Evolutionary conservation across 352 stramenopile genomes (phyloP), one percentile per base, ranked within the genome.

Genomic region (Paralagenidium karlingii): DNA sequence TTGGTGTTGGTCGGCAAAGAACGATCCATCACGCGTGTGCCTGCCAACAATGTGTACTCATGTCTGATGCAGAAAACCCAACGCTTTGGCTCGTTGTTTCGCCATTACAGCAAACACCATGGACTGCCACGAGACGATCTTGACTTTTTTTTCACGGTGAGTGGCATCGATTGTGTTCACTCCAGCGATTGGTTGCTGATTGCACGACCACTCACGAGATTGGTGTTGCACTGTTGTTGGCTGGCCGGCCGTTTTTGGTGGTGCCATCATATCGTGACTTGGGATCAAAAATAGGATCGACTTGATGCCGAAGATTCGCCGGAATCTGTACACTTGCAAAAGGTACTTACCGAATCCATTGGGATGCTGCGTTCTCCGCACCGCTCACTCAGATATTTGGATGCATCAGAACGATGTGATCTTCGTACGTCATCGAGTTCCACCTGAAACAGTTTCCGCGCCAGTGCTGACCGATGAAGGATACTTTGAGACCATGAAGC

Each of bases 31-130:
- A 68, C 88, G 45, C 77, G 77, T 38, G 77, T 88, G 33, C 55
- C 77, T 0, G 74, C 74, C 29, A 91, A 86, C 64, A 88, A 87
- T 49, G 85, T 87, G 71, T 88, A 88, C 58, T 87, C 77, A 54
- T 98, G 94, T 51, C 66, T 98, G 36, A 98, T 98, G 94, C 82
- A 98, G 38, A 98, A 98, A 62, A 97, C 92, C 15, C 94, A 98
- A 68, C 82, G 91, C 15, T 98, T 98, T 58, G 97, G 88, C 21
- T 96, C 81, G 40, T 78, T 98, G 15, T 98, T 98, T 51, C 91
- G 93, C 34, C 94, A 98, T 66, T 98, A 98, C 62, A 96, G 91
- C 56, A 98, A 98, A 60, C 96, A 98, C 65, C 94, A 98, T 62
- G 94, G 94, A 4, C 52, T 98, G 29, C 71, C 91, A 8, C 95